Conservation (phyloP, 257 asterid genomes). For the Cinchona pubescens region DNA sequence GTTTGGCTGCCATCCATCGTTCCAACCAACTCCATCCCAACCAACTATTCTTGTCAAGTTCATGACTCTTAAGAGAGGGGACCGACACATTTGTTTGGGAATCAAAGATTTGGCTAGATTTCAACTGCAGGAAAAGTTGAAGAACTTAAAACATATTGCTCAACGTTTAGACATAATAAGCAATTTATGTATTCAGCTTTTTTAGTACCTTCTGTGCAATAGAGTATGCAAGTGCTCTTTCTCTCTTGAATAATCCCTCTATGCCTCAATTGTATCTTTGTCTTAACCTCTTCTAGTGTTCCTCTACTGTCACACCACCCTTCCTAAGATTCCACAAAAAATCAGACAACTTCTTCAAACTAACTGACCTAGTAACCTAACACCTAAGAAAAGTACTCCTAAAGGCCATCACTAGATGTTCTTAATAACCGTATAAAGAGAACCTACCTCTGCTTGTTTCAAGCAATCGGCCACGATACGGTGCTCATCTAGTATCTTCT, state of each 20-base stretch:
- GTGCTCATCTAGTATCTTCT: constrained; percentile 60
- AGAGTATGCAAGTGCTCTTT: constrained; percentile 83
- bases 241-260: constrained; percentile 84
- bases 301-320: constrained; percentile 94
- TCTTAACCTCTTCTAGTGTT: constrained; percentile 65
- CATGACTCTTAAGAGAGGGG: constrained; percentile 40
- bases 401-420: neutral
- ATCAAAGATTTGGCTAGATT: constrained; percentile 46
- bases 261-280: constrained; percentile 90
- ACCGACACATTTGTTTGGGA: constrained; percentile 35
- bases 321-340: constrained; percentile 41
- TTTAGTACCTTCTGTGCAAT: constrained; percentile 72
- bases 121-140: constrained; percentile 40
- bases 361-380: neutral
- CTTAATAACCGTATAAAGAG: neutral
- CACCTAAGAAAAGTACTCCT: neutral
- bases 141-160: constrained; percentile 4
- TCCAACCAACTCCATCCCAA: constrained; percentile 99
- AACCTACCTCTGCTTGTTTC: constrained; percentile 77
- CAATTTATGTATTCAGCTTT: too few relatives aligned
- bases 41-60: constrained; percentile 48
- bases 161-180: neutral
- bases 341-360: neutral
- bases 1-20: constrained; percentile 96
- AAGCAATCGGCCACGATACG: constrained; percentile 47